Conservation (phyloP, 208 protist species). For the Crithidia bombi region DNA sequence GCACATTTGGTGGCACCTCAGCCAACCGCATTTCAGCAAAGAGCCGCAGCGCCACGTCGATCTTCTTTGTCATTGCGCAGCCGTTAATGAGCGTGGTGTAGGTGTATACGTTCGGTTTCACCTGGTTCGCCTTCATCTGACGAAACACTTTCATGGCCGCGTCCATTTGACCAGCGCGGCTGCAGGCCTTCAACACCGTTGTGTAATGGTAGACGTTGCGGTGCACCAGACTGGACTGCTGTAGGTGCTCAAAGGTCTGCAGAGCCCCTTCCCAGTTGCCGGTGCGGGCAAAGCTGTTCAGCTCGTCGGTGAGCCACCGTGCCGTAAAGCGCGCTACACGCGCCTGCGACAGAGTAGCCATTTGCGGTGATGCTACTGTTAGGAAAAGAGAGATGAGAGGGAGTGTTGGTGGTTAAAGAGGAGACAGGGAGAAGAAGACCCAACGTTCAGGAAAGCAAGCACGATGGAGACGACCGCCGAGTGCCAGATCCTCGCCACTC, state of each 20-base stretch:
- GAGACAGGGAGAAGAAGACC: conserved; percentile 11
- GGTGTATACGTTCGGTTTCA: conserved; percentile 90
- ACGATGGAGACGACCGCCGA: too few relatives aligned
- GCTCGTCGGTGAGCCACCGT: conserved; percentile 89
- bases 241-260: conserved; percentile 60
- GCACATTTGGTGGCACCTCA: conserved; percentile 81
- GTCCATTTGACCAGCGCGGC: conserved; percentile 70
- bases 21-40: conserved; percentile 82
- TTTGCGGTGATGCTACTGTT: too few relatives aligned
- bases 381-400: too few relatives aligned
- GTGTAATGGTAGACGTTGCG: conserved; percentile 93
- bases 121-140: conserved; percentile 72
- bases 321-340: conserved; percentile 73
- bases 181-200: conserved; percentile 82
- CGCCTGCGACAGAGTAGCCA: conserved; percentile 70
- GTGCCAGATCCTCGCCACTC: too few relatives aligned
- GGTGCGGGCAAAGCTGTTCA: conserved; percentile 62
- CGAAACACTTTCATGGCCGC: conserved; percentile 64
- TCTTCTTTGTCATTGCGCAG: conserved; percentile 53
- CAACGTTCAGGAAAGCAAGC: too few relatives aligned
- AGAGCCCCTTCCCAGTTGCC: conserved; percentile 87
- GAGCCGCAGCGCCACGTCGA: conserved; percentile 66
- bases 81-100: conserved; percentile 86
- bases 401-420: background rate
- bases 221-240: conserved; percentile 72